These are phyloP conservation scores for Serendipita vermifera DNA, from an alignment of 768 basidiomycete genomes.

Conservation along the genomic window DNA sequence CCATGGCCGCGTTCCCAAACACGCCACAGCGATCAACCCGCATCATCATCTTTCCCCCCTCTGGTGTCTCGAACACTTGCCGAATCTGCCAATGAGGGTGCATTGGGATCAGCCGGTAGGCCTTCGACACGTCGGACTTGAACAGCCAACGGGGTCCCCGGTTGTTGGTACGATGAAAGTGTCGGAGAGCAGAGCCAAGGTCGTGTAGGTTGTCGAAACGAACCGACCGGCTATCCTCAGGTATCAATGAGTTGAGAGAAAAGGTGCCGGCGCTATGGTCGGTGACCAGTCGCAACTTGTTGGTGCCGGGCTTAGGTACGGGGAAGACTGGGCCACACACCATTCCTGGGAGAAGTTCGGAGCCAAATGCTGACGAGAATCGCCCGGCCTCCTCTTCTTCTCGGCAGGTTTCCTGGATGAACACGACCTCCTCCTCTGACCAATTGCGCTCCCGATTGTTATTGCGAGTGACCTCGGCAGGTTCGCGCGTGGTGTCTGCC, in stretches of 20 bases:
- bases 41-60: conserved; percentile 14
- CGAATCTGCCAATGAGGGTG: conserved; percentile 32
- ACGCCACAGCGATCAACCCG: conserved; percentile 25
- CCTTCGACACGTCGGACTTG: conserved; percentile 29
- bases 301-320: conserved; percentile 26
- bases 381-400: conserved; percentile 18
- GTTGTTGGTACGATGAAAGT: conserved; percentile 11
- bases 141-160: conserved; percentile 15
- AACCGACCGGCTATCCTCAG: conserved; percentile 18
- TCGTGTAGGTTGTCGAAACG: conserved; percentile 27
- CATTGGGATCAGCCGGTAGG: conserved; percentile 27
- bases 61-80: conserved; percentile 24
- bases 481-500: conserved; percentile 19
- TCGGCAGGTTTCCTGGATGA: conserved; percentile 20
- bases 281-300: conserved; percentile 28
- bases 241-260: conserved; percentile 29
- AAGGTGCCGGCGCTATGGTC: conserved; percentile 28
- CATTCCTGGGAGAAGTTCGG: conserved; percentile 33
- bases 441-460: background rate
- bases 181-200: conserved; percentile 17
- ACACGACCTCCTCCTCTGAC: conserved; percentile 14
- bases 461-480: conserved; percentile 21
- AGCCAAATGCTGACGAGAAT: conserved; percentile 23
- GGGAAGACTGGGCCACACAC: conserved; percentile 27
- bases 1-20: conserved; percentile 25